Conservation (phyloP, 768 basidiomycete species). For the Trametes cinnabarina region DNA sequence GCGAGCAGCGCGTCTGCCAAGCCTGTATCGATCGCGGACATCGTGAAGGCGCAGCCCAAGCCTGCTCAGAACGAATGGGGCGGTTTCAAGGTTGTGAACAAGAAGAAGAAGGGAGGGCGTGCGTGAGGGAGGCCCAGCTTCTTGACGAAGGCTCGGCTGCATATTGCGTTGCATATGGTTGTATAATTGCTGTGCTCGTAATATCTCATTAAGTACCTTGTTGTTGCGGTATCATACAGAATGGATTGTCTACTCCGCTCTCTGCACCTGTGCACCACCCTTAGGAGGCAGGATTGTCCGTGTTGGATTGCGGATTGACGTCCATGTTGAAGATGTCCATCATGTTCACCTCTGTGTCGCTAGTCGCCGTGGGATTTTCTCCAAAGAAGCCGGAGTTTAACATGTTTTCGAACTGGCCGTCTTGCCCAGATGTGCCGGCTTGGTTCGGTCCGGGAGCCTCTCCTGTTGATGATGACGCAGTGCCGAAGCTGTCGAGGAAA, state of each 20-base stretch:
- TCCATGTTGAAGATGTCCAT: slow-evolving; percentile 51
- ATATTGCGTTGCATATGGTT: slow-evolving; percentile 12
- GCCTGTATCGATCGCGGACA: slow-evolving; percentile 76
- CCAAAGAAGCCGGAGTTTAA: slow-evolving; percentile 48
- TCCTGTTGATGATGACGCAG: slow-evolving; percentile 23
- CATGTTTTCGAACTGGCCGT: slow-evolving; percentile 42
- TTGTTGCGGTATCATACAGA: slow-evolving; percentile 13
- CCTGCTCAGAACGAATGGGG: slow-evolving; percentile 69
- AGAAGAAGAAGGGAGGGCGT: slow-evolving; percentile 85
- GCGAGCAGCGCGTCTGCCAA: slow-evolving; percentile 41
- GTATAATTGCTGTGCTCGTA: slow-evolving; percentile 19
- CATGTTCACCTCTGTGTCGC: slow-evolving; percentile 45
- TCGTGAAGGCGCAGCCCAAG: slow-evolving; percentile 87
- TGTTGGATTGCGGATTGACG: not conserved
- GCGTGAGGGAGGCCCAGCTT: slow-evolving; percentile 35
- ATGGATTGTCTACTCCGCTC: slow-evolving; percentile 11
- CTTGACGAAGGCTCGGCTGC: not conserved
- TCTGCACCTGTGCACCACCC: not conserved
- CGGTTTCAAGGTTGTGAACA: slow-evolving; percentile 90
- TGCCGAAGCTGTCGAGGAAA: slow-evolving; percentile 41
- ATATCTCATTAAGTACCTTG: not conserved
- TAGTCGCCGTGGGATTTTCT: slow-evolving; percentile 26
- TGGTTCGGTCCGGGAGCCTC: not conserved
- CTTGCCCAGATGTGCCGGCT: slow-evolving; percentile 19
- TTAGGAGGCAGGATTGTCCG: not conserved